Evolutionary conservation across 2,329 filamentous ascomycete genomes (phyloP), one percentile per base, ranked within the genome.

Genomic region (Tolypocladium tundrense): DNA sequence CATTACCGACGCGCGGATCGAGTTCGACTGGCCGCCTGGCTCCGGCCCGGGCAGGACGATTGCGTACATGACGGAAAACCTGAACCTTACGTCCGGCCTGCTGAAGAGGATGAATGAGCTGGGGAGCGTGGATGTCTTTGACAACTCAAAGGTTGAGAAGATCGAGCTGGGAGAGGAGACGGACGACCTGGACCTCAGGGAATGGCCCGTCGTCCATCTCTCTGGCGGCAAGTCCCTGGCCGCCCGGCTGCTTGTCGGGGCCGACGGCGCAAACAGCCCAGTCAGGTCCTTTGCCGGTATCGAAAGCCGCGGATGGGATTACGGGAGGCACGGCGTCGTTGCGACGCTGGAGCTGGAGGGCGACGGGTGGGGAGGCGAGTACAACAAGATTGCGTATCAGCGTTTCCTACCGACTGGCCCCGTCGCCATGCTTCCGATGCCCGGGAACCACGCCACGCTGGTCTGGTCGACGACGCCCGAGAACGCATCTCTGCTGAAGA

Each of bases 31-130:
- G 87, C 73, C 73, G 27, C 75, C 75, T 6, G 70, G 69, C 50
- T 70, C 75, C 42, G 76, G 79, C 66, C 63, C 60, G 70, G 75
- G 76, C 68, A 82, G 78, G 60, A 88, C 85, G 1, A 91, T 99
- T 64, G 94, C 94, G 11, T 96, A 94, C 70, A 99, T 99, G 93
- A 90, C 87, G 48, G 95, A 99, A 78, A 99, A 97, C 71, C 73
- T 88, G 39, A 97, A 99, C 70, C 79, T 97, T 40, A 91, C 90
- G 2, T 87, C 87, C 0, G 91, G 85, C 0, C 79, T 99, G 9
- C 74, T 97, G 55, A 80, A 80, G 57, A 83, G 88, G 16, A 79
- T 97, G 41, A 79, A 87, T 11, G 82, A 88, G 63, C 77, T 95
- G 1, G 84, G 85, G 2, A 79, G 80, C 4, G 80, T 92, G 19